These are phyloP conservation scores for Yamadazyma spencermartinsiae DNA, from an alignment of 1,139 yeast species.

Conservation along the genomic window DNA sequence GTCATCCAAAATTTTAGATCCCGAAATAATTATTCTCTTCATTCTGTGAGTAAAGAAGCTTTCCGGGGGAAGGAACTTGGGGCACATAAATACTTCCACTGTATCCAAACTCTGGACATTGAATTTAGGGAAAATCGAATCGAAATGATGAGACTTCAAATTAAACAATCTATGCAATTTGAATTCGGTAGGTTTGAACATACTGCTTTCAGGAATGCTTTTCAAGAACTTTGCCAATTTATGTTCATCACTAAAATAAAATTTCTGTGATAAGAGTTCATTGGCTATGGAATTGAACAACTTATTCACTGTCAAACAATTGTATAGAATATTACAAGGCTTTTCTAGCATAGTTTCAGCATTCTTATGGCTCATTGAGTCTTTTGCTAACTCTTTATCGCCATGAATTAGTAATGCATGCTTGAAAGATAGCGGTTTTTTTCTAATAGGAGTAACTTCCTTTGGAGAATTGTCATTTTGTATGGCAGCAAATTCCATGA, in stretches of 20 bases:
- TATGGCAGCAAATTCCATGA: slow-evolving; percentile 59
- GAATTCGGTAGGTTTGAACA: slow-evolving; percentile 30
- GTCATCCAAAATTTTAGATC: slow-evolving; percentile 68
- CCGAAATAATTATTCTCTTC: slow-evolving; percentile 68
- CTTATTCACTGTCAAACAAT: slow-evolving; percentile 67
- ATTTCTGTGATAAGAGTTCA: slow-evolving; percentile 53
- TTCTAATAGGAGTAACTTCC: slow-evolving; percentile 57
- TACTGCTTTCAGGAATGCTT: slow-evolving; percentile 2
- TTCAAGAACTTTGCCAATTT: slow-evolving; percentile 48
- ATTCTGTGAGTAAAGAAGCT: slow-evolving; percentile 46
- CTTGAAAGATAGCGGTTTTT: slow-evolving; percentile 65
- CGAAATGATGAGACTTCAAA: slow-evolving; percentile 30
- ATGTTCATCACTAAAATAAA: slow-evolving; percentile 53
- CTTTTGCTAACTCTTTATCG: slow-evolving; percentile 47
- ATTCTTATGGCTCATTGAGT: slow-evolving; percentile 39
- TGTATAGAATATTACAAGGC: slow-evolving; percentile 35
- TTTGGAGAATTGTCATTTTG: slow-evolving; percentile 52
- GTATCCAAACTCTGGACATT: slow-evolving; percentile 53
- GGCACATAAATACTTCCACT: slow-evolving; percentile 85
- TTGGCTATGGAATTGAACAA: slow-evolving; percentile 60
- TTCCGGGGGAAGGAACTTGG: slow-evolving; percentile 59
- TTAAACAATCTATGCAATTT: slow-evolving; percentile 40
- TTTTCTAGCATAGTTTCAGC: slow-evolving; percentile 4
- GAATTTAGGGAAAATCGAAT: slow-evolving; percentile 24
- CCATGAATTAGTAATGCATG: slow-evolving; percentile 56